Percentiles rank a stretch among this genome's conserved stretches.
phyloP scores from a whole-genome alignment of 2,329 filamentous ascomycete species.

The Fusarium coicis region DNA sequence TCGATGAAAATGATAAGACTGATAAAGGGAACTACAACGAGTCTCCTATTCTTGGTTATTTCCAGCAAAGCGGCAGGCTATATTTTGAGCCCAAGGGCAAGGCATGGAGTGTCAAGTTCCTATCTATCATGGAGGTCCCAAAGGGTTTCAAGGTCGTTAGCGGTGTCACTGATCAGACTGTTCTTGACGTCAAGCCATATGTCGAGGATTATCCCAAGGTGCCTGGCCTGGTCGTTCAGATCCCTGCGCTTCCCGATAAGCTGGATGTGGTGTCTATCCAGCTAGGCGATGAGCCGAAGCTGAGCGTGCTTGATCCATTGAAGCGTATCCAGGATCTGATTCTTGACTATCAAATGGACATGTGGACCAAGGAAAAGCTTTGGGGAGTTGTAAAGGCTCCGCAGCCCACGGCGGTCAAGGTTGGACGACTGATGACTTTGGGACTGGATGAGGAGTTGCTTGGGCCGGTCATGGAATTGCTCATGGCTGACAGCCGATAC shows the following conservation, averaged over 20 bases:
- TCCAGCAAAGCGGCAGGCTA: slow-evolving; percentile 17
- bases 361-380: slow-evolving; percentile 41
- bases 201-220: slow-evolving; percentile 23
- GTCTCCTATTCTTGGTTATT: background rate
- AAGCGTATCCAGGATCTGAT: slow-evolving; percentile 33
- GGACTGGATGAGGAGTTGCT: slow-evolving; percentile 39
- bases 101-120: slow-evolving; percentile 31
- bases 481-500: slow-evolving; percentile 42
- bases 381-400: slow-evolving; percentile 34
- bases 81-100: background rate
- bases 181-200: background rate
- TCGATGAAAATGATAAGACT: background rate
- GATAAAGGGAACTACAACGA: background rate
- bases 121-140: slow-evolving; percentile 12
- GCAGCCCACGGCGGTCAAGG: slow-evolving; percentile 28
- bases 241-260: background rate
- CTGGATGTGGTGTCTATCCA: background rate
- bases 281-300: slow-evolving; percentile 5
- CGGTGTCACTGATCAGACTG: background rate
- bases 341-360: slow-evolving; percentile 44
- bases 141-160: background rate
- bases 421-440: slow-evolving; percentile 41
- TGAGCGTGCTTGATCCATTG: slow-evolving; percentile 26
- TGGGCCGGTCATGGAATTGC: slow-evolving; percentile 43
- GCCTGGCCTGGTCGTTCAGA: slow-evolving; percentile 23